These are phyloP conservation scores for Suhomyces taliae DNA, from an alignment of 1,139 yeast species.

Conservation along the genomic window DNA sequence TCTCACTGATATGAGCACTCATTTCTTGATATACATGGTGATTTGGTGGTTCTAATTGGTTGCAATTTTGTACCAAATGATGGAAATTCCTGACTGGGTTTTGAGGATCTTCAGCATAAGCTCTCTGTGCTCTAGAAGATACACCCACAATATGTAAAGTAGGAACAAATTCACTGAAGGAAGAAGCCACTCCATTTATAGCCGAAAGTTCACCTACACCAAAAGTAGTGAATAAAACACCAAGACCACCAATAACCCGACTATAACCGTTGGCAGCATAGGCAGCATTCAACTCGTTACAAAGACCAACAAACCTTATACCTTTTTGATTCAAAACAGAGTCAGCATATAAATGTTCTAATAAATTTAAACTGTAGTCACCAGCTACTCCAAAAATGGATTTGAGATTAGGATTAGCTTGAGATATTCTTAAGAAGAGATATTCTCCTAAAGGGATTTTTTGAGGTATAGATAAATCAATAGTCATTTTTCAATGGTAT, in stretches of 20 bases:
- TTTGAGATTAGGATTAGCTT: constrained; percentile 36
- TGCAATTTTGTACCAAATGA: constrained; percentile 64
- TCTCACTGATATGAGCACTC: constrained; percentile 59
- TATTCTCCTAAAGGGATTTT: constrained; percentile 40
- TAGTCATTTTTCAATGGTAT: not conserved
- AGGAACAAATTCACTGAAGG: constrained; percentile 78
- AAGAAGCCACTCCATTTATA: constrained; percentile 79
- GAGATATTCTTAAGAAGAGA: constrained; percentile 35
- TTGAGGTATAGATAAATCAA: constrained; percentile 1
- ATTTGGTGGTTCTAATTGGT: constrained; percentile 49
- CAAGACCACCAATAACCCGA: constrained; percentile 43
- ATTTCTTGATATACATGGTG: constrained; percentile 65
- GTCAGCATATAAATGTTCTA: constrained; percentile 37
- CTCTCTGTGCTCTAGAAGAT: constrained; percentile 33
- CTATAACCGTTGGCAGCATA: constrained; percentile 83
- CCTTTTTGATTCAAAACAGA: constrained; percentile 16
- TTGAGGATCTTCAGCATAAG: constrained; percentile 23
- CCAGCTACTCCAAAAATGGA: constrained; percentile 45
- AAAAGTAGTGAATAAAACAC: constrained; percentile 59
- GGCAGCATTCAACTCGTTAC: constrained; percentile 49
- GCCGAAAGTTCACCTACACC: constrained; percentile 92
- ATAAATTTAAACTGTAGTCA: constrained; percentile 40
- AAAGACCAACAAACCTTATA: constrained; percentile 29
- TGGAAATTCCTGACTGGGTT: constrained; percentile 45
- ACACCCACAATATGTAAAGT: constrained; percentile 84